phyloP scores from a whole-genome alignment of 371 early-diverging fungal genomes.

The Mortierella polycephala region DNA sequence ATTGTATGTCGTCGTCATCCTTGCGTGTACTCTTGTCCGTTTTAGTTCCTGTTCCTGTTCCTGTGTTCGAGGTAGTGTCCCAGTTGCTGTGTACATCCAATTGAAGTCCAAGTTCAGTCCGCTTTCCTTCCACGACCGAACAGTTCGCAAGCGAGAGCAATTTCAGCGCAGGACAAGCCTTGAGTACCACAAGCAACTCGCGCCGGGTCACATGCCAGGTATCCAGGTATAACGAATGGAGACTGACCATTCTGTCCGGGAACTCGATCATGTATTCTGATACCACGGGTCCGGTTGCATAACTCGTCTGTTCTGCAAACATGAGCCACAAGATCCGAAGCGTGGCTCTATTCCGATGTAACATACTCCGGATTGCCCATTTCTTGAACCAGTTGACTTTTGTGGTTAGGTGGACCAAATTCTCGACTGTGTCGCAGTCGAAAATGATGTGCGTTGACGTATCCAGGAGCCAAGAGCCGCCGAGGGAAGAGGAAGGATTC shows the following conservation, averaged over 20 bases:
- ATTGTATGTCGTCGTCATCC: neutral
- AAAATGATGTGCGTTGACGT: constrained; percentile 3
- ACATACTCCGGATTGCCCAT: constrained; percentile 2
- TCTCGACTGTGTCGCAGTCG: constrained; percentile 13
- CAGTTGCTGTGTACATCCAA: neutral
- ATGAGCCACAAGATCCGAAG: constrained; percentile 17
- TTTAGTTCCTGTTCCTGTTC: neutral
- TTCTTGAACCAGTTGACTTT: neutral
- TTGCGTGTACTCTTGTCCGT: neutral
- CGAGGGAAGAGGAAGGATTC: neutral
- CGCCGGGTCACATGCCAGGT: constrained; percentile 18
- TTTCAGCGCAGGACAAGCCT: constrained; percentile 29
- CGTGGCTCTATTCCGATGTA: constrained; percentile 17
- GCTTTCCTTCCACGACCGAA: neutral
- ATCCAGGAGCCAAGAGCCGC: neutral
- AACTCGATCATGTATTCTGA: constrained; percentile 15
- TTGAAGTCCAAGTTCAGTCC: neutral
- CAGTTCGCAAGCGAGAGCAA: constrained; percentile 9
- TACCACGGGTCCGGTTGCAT: too few relatives aligned
- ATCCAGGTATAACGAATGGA: constrained; percentile 25
- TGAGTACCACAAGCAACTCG: constrained; percentile 17
- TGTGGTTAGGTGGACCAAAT: constrained; percentile 4
- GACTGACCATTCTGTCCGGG: neutral
- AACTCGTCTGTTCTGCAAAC: constrained; percentile 1
- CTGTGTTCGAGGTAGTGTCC: neutral